A percentile compares a stretch with the other conserved stretches of the same genome.
phyloP scores from a whole-genome alignment of 805 yeast species.

The Lachancea sp. region DNA sequence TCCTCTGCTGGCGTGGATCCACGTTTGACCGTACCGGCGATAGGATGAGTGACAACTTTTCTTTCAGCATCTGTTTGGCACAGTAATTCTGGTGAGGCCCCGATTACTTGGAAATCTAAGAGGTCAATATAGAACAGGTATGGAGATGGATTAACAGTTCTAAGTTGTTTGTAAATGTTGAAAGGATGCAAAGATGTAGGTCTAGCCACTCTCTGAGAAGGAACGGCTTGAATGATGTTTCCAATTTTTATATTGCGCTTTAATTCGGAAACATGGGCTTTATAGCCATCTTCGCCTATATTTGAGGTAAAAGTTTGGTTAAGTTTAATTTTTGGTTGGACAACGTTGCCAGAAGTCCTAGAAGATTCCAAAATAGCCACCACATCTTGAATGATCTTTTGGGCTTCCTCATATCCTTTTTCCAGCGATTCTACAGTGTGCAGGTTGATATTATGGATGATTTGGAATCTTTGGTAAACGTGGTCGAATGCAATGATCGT shows the following conservation, averaged over 20 bases:
- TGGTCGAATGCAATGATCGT: slow-evolving; percentile 87
- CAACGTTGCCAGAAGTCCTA: slow-evolving; percentile 52
- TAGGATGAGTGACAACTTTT: slow-evolving; percentile 88
- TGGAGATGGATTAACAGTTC: slow-evolving; percentile 97
- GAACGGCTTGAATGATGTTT: slow-evolving; percentile 96
- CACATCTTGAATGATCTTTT: slow-evolving; percentile 50
- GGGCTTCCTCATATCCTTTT: slow-evolving; percentile 48
- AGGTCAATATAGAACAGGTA: slow-evolving; percentile 91
- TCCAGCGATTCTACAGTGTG: slow-evolving; percentile 30
- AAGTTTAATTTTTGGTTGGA: slow-evolving; percentile 64
- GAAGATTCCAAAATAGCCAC: slow-evolving; percentile 44
- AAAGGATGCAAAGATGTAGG: slow-evolving; percentile 95
- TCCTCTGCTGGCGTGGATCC: slow-evolving; percentile 92
- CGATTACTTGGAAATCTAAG: slow-evolving; percentile 87
- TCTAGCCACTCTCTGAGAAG: slow-evolving; percentile 93
- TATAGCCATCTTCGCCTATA: slow-evolving; percentile 91
- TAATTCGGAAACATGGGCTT: slow-evolving; percentile 64
- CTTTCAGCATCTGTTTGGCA: slow-evolving; percentile 72
- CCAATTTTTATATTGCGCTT: slow-evolving; percentile 83
- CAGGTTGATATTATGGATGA: slow-evolving; percentile 70
- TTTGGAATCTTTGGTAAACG: slow-evolving; percentile 87
- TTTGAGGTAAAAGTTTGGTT: slow-evolving; percentile 75
- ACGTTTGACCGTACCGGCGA: slow-evolving; percentile 92
- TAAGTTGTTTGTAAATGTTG: slow-evolving; percentile 87
- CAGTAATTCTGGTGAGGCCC: slow-evolving; percentile 94